Base-by-base conservation (phyloP, 192 early-diverging fungal species). In the Physocladia obscura region DNA sequence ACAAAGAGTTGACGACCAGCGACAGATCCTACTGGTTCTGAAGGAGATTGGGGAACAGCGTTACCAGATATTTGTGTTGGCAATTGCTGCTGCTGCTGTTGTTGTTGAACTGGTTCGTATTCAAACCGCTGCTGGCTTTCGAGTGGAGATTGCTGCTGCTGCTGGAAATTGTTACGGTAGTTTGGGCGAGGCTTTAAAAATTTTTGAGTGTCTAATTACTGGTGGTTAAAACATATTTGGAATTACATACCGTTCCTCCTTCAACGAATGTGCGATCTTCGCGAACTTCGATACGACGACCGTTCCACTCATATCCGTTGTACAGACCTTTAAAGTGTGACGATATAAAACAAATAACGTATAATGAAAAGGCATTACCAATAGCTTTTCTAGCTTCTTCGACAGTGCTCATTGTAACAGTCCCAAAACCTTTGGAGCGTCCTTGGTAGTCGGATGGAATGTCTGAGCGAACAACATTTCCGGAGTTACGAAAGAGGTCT, bases 331-430 rank as follows among this genome's bases (percentile, higher is more conserved):
- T 51, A 24, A 57, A 84, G 75, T 82, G 82, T 61, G 40, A 52
- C 29, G 19, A 17, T 13, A 56, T 6, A 5, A 44, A 26, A 50
- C 32, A 32, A 29, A 36, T 47, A 49, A 38, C 26, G 17, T 52
- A 51, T n/a, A 0, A 58, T 15, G 15, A 59, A 40, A 49, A n/a
- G 13, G 21, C 44, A 59, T 67, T 72, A 83, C 81, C 76, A 57
- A 91, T 84, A 4, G 89, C 89, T 35, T 81, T 82, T 74, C 81
- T 80, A 15, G 90, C 90, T 44, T 90, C 90, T 55, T 89, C 87
- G 15, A 84, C 71, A 4, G 76, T 82, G 32, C 77, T 71, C 80
- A 90, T 90, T 31, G 86, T 68, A 0, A 92, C 87, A 0, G 84
- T 91, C 5, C 87, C 90, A 62, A 87, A 89, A 4, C 90, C 90